Evolutionary conservation across 2,329 filamentous ascomycete species (phyloP), one percentile per base, ranked within the genome.

Genomic region (Aquanectria penicillioides): DNA sequence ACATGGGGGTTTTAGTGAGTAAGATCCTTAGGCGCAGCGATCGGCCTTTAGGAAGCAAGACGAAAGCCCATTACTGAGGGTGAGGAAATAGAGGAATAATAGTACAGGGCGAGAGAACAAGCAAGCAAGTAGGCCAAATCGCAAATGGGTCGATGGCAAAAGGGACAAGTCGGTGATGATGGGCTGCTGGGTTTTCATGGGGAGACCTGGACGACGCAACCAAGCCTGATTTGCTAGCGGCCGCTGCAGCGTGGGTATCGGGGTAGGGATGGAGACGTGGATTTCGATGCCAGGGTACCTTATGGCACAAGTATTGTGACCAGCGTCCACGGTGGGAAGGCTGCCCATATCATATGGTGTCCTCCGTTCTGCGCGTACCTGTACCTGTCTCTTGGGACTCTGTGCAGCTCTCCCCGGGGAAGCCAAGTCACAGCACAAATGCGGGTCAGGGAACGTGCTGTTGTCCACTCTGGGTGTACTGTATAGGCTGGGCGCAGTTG

Each of bases 151-250:
- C 65, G 67, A 69, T 70, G 65, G 66, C 57, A 44, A 68, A 64
- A 61, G 65, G 65, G 59, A 58, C 57, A 66, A 63, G 67, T 69
- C 64, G 56, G 67, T 67, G 67, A 67, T 69, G 65, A 68, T 69
- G 63, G 66, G 65, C 62, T 65, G 57, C 47, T 57, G 55, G 58
- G 58, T 59, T 67, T 66, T 62, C 65, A 63, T 69, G 55, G 54
- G 57, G 61, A 58, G 64, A 67, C 66, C 59, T 65, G 57, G 59
- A 22, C 46, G 41, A 53, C 50, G 54, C 57, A 55, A 46, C 38
- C 47, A 58, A 57, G 46, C 54, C 57, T 65, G 61, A 66, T 66
- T 69, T 68, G 66, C 65, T 67, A 59, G 57, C n/a, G 50, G 36
- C 49, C 57, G 57, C 52, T 49, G 31, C 26, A 56, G 50, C 51